Evolutionary conservation across 1,284 basidiomycete genomes (phyloP).

Genomic region (Heterobasidion parviporum): DNA sequence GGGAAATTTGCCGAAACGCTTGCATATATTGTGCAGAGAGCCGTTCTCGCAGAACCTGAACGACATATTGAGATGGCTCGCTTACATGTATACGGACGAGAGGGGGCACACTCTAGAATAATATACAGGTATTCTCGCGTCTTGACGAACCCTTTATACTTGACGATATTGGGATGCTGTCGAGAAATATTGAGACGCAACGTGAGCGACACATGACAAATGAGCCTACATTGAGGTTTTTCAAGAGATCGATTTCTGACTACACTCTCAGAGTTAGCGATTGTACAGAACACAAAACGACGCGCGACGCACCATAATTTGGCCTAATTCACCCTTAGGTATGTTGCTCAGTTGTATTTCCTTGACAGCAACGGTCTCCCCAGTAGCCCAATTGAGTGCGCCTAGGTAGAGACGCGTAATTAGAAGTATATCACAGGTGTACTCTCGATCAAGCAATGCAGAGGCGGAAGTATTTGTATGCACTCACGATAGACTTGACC

Average conservation of each 20-base stretch:
- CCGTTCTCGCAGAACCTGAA: conserved; percentile 95
- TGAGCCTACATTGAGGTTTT: conserved; percentile 78
- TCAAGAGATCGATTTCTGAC: conserved; percentile 96
- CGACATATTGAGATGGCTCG: not conserved
- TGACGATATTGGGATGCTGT: conserved; percentile 91
- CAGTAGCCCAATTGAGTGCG: conserved; percentile 93
- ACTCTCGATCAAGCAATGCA: not conserved
- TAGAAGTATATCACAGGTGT: not conserved
- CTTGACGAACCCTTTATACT: conserved; percentile 97
- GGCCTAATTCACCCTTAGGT: conserved; percentile 84
- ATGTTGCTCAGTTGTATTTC: conserved; percentile 92
- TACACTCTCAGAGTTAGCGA: conserved; percentile 22
- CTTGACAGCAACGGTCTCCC: conserved; percentile 94
- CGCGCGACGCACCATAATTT: conserved; percentile 82
- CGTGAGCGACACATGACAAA: conserved; percentile 4
- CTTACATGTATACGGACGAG: not conserved
- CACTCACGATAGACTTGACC: conserved; percentile 86
- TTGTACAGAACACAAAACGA: conserved; percentile 1
- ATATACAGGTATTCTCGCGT: conserved; percentile 93
- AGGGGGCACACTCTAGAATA: conserved; percentile 69
- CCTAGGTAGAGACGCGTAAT: conserved; percentile 33
- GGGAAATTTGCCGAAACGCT: conserved; percentile 97
- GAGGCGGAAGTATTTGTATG: not conserved
- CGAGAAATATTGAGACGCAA: conserved; percentile 2
- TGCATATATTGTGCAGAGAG: conserved; percentile 90